A percentile compares a stretch with the other conserved stretches of the same genome.
Evolutionary conservation across 352 stramenopile species (phyloP).

Genomic region (Globisporangium paroecandrum): DNA sequence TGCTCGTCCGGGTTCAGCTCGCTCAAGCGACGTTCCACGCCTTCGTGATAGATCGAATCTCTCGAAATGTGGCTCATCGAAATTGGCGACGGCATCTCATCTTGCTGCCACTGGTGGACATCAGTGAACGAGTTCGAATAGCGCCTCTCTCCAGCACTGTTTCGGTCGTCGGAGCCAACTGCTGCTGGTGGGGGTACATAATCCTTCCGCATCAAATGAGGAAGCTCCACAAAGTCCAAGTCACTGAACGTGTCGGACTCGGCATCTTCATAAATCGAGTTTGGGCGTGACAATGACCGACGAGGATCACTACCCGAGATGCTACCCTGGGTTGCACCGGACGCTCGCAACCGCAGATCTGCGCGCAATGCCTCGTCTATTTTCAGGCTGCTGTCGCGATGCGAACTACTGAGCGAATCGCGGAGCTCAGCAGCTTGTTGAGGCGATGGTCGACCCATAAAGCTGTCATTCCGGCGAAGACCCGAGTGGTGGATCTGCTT

Average conservation of each 20-base stretch:
- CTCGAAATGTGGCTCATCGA: slow-evolving; percentile 14
- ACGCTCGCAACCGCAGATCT: slow-evolving; percentile 2
- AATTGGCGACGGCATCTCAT: slow-evolving; percentile 1
- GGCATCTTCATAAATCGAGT: slow-evolving; percentile 52
- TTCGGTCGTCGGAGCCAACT: slow-evolving; percentile 19
- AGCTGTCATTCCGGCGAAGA: slow-evolving; percentile 18
- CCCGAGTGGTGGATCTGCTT: background rate
- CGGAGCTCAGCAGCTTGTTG: slow-evolving; percentile 13
- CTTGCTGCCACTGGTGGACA: slow-evolving; percentile 31
- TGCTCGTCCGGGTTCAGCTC: slow-evolving; percentile 15
- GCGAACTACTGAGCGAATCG: slow-evolving; percentile 10
- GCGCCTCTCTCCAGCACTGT: slow-evolving; percentile 22
- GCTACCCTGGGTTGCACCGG: slow-evolving; percentile 26
- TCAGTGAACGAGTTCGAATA: slow-evolving; percentile 37
- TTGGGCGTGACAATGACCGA: slow-evolving; percentile 27
- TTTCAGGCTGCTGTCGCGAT: slow-evolving; percentile 11
- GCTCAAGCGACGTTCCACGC: slow-evolving; percentile 14
- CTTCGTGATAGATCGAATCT: slow-evolving; percentile 24
- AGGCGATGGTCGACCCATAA: slow-evolving; percentile 16
- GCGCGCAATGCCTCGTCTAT: background rate
- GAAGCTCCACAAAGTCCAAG: slow-evolving; percentile 64
- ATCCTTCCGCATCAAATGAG: slow-evolving; percentile 69
- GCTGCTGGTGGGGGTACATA: slow-evolving; percentile 21
- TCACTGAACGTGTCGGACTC: slow-evolving; percentile 75
- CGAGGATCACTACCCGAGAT: slow-evolving; percentile 24